Evolutionary conservation across 1,284 basidiomycete genomes (phyloP).

Genomic region (Ustilago cynodontis): DNA sequence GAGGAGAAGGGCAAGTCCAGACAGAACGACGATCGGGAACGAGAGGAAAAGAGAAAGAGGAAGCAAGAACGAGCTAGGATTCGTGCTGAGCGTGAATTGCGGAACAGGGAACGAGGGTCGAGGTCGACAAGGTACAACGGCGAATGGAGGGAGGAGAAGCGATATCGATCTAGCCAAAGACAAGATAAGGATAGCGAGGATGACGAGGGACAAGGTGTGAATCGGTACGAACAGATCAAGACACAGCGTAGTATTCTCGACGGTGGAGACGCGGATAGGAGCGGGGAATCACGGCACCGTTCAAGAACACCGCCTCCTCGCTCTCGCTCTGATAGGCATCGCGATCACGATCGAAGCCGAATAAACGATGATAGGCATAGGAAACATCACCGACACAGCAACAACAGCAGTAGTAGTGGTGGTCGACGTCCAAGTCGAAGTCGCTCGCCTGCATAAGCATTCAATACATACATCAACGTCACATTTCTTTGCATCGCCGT

Average conservation of each 20-base stretch:
- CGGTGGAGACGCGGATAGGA: not conserved
- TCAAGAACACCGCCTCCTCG: constrained; percentile 8
- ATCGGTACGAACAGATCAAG: constrained; percentile 39
- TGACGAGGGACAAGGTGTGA: constrained; percentile 11
- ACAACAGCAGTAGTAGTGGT: constrained; percentile 1
- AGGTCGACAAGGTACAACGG: not conserved
- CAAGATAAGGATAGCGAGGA: not conserved
- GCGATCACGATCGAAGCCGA: not conserved
- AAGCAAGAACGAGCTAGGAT: constrained; percentile 61
- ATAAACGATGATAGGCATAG: constrained; percentile 3
- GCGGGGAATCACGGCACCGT: constrained; percentile 4
- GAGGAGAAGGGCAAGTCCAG: constrained; percentile 29
- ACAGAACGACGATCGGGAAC: constrained; percentile 19
- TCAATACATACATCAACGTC: not conserved
- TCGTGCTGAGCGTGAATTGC: constrained; percentile 43
- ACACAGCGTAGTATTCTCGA: constrained; percentile 29
- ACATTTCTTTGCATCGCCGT: not conserved
- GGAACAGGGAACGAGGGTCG: not conserved
- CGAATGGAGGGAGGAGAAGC: not conserved
- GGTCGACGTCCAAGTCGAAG: constrained; percentile 19
- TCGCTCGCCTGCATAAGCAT: constrained; percentile 15
- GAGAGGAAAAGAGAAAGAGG: constrained; percentile 44
- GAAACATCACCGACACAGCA: not conserved
- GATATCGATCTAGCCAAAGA: not conserved
- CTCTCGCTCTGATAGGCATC: not conserved